Evolutionary conservation across 208 protist genomes (phyloP).

Genomic region (Naegleria gruberi): DNA sequence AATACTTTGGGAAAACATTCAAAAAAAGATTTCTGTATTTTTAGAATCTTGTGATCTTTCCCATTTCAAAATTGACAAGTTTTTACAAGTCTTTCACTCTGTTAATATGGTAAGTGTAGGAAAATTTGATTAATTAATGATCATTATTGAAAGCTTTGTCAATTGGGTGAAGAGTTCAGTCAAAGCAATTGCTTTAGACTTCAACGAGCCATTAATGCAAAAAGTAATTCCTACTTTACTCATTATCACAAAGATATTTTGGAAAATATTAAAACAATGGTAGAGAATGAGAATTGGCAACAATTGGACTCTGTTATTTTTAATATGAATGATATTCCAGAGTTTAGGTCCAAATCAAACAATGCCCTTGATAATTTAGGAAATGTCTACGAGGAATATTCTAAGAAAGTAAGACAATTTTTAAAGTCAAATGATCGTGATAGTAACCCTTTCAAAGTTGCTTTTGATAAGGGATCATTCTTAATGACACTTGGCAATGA

Average conservation of each 20-base stretch:
- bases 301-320: neutral
- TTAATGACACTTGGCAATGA: neutral
- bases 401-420: neutral
- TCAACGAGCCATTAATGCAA: neutral
- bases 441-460: neutral
- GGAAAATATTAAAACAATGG: conserved; percentile 8
- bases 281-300: conserved; percentile 2
- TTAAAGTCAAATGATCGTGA: neutral
- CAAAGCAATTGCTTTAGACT: neutral
- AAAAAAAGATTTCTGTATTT: conserved; percentile 10
- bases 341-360: neutral
- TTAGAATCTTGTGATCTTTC: neutral
- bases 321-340: neutral
- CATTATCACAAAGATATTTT: neutral
- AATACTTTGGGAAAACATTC: neutral
- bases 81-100: neutral
- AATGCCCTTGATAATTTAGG: neutral
- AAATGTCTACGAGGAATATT: neutral
- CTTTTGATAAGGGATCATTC: neutral
- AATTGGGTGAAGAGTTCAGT: conserved; percentile 13
- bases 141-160: neutral
- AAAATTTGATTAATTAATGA: neutral
- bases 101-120: neutral
- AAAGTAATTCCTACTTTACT: neutral
- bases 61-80: conserved; percentile 16